A percentile compares a stretch with the other conserved stretches of the same genome.
Evolutionary conservation across 257 asterid species (phyloP).

Genomic region (Primulina tabacum): DNA sequence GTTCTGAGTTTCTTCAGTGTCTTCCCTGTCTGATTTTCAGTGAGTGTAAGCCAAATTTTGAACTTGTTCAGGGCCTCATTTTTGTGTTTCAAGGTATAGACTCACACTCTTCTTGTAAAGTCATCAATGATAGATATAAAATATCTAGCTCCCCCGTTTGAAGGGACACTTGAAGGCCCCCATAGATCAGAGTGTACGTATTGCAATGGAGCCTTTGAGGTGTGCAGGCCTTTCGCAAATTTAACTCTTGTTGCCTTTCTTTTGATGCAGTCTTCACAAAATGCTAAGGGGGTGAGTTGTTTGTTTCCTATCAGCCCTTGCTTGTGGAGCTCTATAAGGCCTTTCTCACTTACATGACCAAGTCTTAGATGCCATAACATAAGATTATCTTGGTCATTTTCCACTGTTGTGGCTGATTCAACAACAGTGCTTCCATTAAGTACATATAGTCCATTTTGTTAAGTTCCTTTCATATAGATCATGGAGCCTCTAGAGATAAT

Average conservation of each 20-base stretch:
- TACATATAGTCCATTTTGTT: no score
- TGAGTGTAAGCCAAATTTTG: no score
- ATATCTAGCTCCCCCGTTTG: background rate
- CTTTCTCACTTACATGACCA: background rate
- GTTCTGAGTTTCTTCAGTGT: no score
- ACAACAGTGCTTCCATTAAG: no score
- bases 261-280: background rate
- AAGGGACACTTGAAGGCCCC: background rate
- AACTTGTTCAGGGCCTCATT: background rate
- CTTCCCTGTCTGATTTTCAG: no score
- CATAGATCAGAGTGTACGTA: background rate
- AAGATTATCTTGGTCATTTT: no score
- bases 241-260: background rate
- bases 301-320: background rate
- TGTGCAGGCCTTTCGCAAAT: fast-evolving
- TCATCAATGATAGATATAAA: background rate
- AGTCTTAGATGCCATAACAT: background rate
- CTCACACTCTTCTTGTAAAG: background rate
- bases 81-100: background rate
- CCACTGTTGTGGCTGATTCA: fast-evolving
- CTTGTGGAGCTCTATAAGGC: background rate
- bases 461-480: no score
- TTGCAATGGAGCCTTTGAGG: background rate
- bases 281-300: fast-evolving
- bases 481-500: no score